These are phyloP conservation scores for Pneumocystis jirovecii DNA, from an alignment of 1,139 yeast species.

Conservation along the genomic window DNA sequence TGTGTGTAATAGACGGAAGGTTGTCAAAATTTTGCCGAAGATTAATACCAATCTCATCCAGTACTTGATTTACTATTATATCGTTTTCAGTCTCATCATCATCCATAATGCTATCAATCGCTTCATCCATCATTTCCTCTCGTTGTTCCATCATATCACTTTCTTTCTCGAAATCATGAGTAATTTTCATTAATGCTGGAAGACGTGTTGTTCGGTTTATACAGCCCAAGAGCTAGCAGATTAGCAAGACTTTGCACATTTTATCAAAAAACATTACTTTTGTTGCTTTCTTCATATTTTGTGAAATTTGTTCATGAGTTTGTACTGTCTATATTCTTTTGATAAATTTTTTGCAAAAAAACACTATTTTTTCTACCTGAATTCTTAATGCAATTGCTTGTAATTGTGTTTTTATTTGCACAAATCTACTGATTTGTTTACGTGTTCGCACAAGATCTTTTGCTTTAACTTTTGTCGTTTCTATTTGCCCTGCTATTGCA, in stretches of 20 bases:
- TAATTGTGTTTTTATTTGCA: slow-evolving; percentile 83
- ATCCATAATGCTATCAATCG: slow-evolving; percentile 62
- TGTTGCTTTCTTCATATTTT: slow-evolving; percentile 93
- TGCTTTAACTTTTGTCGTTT: slow-evolving; percentile 87
- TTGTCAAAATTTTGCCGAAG: slow-evolving; percentile 35
- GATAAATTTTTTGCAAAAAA: slow-evolving; percentile 1
- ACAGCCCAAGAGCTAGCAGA: slow-evolving; percentile 43
- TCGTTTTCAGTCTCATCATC: slow-evolving; percentile 59
- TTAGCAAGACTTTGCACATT: background rate
- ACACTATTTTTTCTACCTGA: slow-evolving; percentile 28
- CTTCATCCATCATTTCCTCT: slow-evolving; percentile 97
- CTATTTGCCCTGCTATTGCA: slow-evolving; percentile 77
- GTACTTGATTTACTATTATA: slow-evolving; percentile 76
- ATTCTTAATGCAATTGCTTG: slow-evolving; percentile 87
- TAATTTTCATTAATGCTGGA: slow-evolving; percentile 75
- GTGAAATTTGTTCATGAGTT: slow-evolving; percentile 89
- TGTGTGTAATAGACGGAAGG: slow-evolving; percentile 1
- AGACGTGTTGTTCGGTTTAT: slow-evolving; percentile 84
- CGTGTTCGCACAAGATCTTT: slow-evolving; percentile 85
- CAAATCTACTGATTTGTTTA: slow-evolving; percentile 60
- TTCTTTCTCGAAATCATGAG: slow-evolving; percentile 89
- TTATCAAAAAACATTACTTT: slow-evolving; percentile 19
- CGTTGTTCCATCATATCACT: slow-evolving; percentile 96
- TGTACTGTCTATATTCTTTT: slow-evolving; percentile 41
- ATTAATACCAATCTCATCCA: slow-evolving; percentile 93